Percentiles rank a stretch among this genome's conserved stretches.
phyloP scores from a whole-genome alignment of 345 rosid species.

The Eucalyptus regnans region DNA sequence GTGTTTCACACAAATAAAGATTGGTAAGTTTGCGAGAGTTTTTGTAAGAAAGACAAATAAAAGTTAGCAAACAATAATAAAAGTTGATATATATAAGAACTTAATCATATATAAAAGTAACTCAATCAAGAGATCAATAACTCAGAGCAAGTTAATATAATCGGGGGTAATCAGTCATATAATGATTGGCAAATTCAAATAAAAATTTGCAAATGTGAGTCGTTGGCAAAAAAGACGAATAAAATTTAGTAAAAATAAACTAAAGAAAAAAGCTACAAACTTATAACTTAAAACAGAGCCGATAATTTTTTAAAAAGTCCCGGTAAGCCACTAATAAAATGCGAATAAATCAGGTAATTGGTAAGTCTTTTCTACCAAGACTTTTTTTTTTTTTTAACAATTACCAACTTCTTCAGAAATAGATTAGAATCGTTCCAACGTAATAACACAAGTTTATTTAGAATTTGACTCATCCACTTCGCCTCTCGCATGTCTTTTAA shows the following conservation, averaged over 20 bases:
- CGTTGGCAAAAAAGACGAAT: not conserved
- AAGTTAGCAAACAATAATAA: not conserved
- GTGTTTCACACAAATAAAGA: not conserved
- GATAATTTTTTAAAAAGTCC: not conserved
- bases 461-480: not conserved
- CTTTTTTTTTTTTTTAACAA: not conserved
- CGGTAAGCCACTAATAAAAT: not conserved
- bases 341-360: not conserved
- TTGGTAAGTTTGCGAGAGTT: not conserved
- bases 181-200: not conserved
- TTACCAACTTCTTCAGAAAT: not conserved
- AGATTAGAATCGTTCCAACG: not conserved
- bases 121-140: not conserved
- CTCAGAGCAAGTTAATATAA: not conserved
- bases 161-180: not conserved
- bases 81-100: not conserved
- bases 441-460: not conserved
- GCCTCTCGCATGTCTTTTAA: not conserved
- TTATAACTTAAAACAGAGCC: not conserved
- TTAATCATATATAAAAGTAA: not conserved
- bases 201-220: not conserved
- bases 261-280: not conserved
- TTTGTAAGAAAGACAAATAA: not conserved
- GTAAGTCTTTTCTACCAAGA: not conserved
- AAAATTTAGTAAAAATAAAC: not conserved